These are phyloP conservation scores for Dendrothele bispora DNA, from an alignment of 768 basidiomycete species.

Conservation along the genomic window DNA sequence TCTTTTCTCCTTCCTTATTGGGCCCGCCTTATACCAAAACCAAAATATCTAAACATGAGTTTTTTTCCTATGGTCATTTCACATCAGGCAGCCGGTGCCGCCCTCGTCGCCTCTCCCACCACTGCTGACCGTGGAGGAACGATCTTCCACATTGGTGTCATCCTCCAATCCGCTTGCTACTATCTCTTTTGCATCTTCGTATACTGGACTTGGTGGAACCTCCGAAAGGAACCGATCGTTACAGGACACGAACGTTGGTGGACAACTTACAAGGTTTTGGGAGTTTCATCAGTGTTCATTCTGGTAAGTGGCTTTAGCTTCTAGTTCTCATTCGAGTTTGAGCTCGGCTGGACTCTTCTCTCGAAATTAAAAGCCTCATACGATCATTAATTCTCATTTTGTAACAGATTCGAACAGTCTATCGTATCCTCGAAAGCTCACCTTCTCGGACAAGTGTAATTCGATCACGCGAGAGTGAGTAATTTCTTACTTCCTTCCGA, in stretches of 20 bases:
- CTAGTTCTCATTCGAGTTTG: not conserved
- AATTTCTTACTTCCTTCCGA: not conserved
- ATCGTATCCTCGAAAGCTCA: slow-evolving; percentile 24
- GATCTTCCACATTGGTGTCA: slow-evolving; percentile 25
- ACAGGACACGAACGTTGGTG: slow-evolving; percentile 17
- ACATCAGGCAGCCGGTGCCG: slow-evolving; percentile 21
- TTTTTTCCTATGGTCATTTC: too few relatives aligned
- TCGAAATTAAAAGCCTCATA: too few relatives aligned
- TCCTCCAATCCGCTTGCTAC: slow-evolving; percentile 23
- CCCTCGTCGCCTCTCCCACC: slow-evolving; percentile 12
- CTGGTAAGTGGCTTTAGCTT: slow-evolving; percentile 17
- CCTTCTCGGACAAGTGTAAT: slow-evolving; percentile 20
- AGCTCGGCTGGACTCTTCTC: too few relatives aligned
- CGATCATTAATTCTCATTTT: too few relatives aligned
- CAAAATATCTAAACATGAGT: too few relatives aligned
- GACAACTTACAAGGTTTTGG: slow-evolving; percentile 15
- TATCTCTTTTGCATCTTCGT: slow-evolving; percentile 19
- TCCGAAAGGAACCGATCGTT: slow-evolving; percentile 10
- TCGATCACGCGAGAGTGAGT: slow-evolving; percentile 20
- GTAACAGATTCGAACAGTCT: slow-evolving; percentile 24
- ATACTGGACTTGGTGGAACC: slow-evolving; percentile 5
- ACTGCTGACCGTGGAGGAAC: slow-evolving; percentile 9
- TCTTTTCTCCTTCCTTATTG: not conserved
- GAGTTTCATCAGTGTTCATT: slow-evolving; percentile 23
- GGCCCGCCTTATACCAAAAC: too few relatives aligned